Evolutionary conservation across 257 asterid genomes (phyloP), one percentile per base, ranked within the genome.

Genomic region (Ballota nigra): DNA sequence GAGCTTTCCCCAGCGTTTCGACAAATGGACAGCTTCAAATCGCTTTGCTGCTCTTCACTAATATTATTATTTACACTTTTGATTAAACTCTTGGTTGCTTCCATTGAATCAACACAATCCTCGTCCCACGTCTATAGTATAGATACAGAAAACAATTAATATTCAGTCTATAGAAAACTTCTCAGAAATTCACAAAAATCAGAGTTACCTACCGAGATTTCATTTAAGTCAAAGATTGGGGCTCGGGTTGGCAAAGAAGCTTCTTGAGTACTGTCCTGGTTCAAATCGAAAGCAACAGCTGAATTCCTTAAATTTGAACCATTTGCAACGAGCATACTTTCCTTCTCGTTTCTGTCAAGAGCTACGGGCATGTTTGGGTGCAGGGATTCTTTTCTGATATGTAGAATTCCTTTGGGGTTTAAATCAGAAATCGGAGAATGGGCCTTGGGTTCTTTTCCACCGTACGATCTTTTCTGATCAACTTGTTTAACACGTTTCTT

Each of bases 181-280:
- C 5, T 10, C 0, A 29, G 19, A 22, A 55, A 22, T 16, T 63
- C 9, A 29, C 28, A 6, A n/a, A 6, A 31, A 62, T 3, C 15
- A 28, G 9, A 71, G 26, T 4, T 52, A 78, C 81, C 59, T 77
- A 93, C 98, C 81, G 94, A 93, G 71, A 91, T 83, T 75, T 91
- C 92, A 66, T 93, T 93, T 41, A 93, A 77, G 87, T 93, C 98
- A 15, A 93, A 90, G 57, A 79, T 80, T 57, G 93, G 97, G 76
- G 89, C 93, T 64, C 86, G 87, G 65, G 75, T 77, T 19, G 79
- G 86, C 69, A 80, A 47, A 55, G 80, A 57, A 49, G 76, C 77
- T 49, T 87, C 92, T 79, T 74, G 84, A 71, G 64, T 40, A 62
- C 74, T 80, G 55, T 78, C 87, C 64, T 65, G 82, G 79, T 88